Conservation (phyloP, 2,329 filamentous ascomycete genomes). For the Pseudogymnoascus sp. region DNA sequence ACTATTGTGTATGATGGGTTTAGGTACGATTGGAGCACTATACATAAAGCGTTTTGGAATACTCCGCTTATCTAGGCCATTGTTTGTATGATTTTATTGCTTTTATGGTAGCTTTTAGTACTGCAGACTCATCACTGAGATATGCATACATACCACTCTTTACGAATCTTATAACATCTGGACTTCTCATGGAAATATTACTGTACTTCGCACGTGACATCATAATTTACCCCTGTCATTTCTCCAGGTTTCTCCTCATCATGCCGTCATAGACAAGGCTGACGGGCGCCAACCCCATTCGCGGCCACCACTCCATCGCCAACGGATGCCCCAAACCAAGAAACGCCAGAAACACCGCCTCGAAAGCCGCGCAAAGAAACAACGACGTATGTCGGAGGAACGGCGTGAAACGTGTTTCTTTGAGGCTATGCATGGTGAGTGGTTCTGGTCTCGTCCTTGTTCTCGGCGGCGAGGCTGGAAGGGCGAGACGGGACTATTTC, state of each 20-base stretch:
- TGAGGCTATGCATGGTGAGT: background rate
- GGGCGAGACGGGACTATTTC: background rate
- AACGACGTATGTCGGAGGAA: background rate
- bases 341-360: slow-evolving; percentile 2
- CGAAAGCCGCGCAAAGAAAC: background rate
- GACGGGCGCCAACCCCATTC: background rate
- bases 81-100: background rate
- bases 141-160: background rate
- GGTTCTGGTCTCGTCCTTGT: background rate
- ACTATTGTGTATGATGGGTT: slow-evolving; percentile 6
- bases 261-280: slow-evolving; percentile 6
- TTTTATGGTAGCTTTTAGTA: background rate
- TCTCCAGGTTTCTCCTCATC: background rate
- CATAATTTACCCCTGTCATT: background rate
- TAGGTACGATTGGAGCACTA: background rate
- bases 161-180: background rate
- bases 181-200: background rate
- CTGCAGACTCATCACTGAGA: background rate
- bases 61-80: background rate
- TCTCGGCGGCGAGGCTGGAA: background rate
- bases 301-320: slow-evolving; percentile 2
- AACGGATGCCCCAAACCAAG: background rate
- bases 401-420: slow-evolving; percentile 1
- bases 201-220: background rate
- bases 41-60: background rate